Base-by-base conservation (phyloP, 768 basidiomycete species). In the Gloeopeniophorella convolvens region DNA sequence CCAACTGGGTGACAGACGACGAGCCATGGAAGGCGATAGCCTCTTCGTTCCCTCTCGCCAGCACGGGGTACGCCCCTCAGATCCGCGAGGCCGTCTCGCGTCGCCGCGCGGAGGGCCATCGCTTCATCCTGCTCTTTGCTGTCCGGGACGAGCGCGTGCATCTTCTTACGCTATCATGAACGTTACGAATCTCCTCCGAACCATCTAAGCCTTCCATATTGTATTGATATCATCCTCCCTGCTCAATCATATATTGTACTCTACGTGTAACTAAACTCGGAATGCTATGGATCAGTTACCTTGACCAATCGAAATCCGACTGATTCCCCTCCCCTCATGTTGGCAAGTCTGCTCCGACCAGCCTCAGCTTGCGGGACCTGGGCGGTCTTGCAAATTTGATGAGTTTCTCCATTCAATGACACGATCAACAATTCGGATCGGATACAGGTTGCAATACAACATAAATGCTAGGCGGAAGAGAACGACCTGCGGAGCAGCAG, bases 1-100 rank as follows among this genome's bases (percentile, higher is more conserved):
- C 78, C 3, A 63, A 68, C 13, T 90, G 89, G 89, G 65, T 89
- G 21, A 74, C 73, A 4, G 85, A 88, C 52, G 89, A 91, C 36
- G 85, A 89, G 32, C 70, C 72, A 0, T 88, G 89, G 85, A 83
- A 80, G 64, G 51, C 69, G 2, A 71, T 89, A 32, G 61, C 72
- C 6, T 68, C 72, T 0, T 63, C 65, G 8, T 83, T 88, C 63
- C 79, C 82, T 0, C 66, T 74, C 23, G 72, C 77, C 37, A 75
- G 78, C 44, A 69, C 75, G 6, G 72, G 75, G 3, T 89, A 89
- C 61, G 85, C 82, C 1, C 63, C 73, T 20, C 82, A 84, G 48
- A 66, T 91, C 16, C 75, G 85, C 18, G 87, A 90, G 30, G 75
- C 83, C 1, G 75, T 79, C 3, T 65, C 69, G 20, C 83, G 78